phyloP scores from a whole-genome alignment of 2,329 filamentous ascomycete genomes.

The Cryphonectria carpinicola region DNA sequence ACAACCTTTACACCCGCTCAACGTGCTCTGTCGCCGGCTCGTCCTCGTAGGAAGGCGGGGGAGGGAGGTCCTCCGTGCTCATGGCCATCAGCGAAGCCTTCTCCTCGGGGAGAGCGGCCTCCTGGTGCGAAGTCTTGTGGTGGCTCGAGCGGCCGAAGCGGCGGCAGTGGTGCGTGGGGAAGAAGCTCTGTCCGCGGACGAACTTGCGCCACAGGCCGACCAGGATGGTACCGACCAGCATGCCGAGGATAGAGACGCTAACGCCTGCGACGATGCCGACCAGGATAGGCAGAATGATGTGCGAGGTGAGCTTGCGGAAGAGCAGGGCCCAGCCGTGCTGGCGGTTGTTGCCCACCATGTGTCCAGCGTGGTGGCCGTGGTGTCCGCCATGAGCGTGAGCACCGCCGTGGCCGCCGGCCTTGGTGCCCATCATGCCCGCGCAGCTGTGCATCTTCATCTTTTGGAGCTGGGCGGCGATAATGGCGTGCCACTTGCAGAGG shows the following conservation, averaged over 20 bases:
- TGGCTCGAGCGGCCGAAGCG: conserved; percentile 34
- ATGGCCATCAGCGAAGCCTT: conserved; percentile 55
- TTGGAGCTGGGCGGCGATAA: conserved; percentile 49
- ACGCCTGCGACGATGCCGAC: conserved; percentile 72
- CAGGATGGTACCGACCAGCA: conserved; percentile 66
- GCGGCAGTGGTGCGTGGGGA: conserved; percentile 38
- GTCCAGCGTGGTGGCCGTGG: conserved; percentile 31
- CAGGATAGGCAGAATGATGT: conserved; percentile 69
- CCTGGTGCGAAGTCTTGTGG: conserved; percentile 43
- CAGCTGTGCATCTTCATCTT: conserved; percentile 45
- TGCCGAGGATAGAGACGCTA: conserved; percentile 61
- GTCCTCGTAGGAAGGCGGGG: conserved; percentile 36
- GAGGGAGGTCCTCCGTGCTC: conserved; percentile 35
- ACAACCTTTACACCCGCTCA: conserved; percentile 7
- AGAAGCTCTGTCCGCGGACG: conserved; percentile 46
- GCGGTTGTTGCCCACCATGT: conserved; percentile 18
- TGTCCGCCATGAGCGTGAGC: conserved; percentile 29
- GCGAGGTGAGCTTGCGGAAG: conserved; percentile 59
- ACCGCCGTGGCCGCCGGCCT: conserved; percentile 20
- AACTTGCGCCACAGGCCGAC: conserved; percentile 62
- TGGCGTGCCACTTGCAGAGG: conserved; percentile 59
- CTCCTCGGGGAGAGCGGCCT: conserved; percentile 49
- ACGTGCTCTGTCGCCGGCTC: conserved; percentile 16
- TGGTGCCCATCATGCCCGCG: conserved; percentile 41
- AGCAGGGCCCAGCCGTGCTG: conserved; percentile 49